Evolutionary conservation across 495 filamentous ascomycete species (phyloP), one percentile per base, ranked within the genome.

Genomic region (Chaetomium fimeti): DNA sequence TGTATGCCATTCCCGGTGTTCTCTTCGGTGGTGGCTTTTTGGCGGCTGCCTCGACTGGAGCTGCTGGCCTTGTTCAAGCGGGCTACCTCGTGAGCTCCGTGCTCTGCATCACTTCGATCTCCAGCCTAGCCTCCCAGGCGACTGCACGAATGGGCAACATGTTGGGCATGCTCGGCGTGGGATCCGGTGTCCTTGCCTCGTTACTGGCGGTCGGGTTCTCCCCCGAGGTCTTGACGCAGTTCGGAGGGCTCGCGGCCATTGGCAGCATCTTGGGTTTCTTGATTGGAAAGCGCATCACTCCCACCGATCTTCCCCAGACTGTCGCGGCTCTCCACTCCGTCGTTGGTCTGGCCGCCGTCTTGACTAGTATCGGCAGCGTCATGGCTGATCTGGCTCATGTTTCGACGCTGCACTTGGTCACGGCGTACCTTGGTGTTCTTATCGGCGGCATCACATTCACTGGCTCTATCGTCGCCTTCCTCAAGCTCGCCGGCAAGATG

Each of bases 391-490:
- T 91, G 20, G 75, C 76, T 9, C 77, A 91, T 58, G 81, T 91
- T 20, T 82, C 88, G 7, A 89, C 84, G 8, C 78, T 93, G 4
- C 89, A 93, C 68, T 78, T 93, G 70, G 88, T 92, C 27, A 88
- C 88, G 13, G 90, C 87, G 0, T 93, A 93, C 66, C 73, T 92
- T 8, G 90, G 90, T 53, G 89, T 93, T 15, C 75, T 93, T 0
- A 91, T 93, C 61, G 89, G 87, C 51, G 90, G 90, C 61, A 84
- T 93, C 47, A 93, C 90, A 1, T 93, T 93, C 71, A 93, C 90
- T 3, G 90, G 90, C 12, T 90, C 88, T 16, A 85, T 93, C 62
- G 88, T 93, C 3, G 90, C 90, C 2, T 92, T 91, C 77, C 68
- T 91, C 66, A 93, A 93, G 70, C 83, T 93, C 13, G 84, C 89